phyloP scores from a whole-genome alignment of 2,329 filamentous ascomycete genomes.

The Xylaria sp. region DNA sequence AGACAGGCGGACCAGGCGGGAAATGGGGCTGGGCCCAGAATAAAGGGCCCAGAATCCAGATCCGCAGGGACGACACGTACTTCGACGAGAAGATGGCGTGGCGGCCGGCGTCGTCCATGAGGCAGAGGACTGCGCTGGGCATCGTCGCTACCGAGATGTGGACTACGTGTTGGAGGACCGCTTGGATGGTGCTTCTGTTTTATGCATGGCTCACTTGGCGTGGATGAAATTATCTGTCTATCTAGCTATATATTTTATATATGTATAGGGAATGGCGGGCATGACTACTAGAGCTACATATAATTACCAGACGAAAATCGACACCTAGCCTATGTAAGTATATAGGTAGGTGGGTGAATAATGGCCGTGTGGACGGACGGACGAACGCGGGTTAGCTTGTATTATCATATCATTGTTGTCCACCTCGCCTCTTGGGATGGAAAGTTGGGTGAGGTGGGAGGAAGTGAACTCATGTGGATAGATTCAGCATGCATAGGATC shows the following conservation, averaged over 20 bases:
- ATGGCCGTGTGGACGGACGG: neutral
- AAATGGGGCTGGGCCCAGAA: constrained; percentile 60
- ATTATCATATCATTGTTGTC: neutral
- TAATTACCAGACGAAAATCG: neutral
- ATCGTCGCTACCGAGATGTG: constrained; percentile 70
- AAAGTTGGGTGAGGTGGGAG: neutral
- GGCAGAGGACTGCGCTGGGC: constrained; percentile 53
- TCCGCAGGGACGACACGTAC: constrained; percentile 60
- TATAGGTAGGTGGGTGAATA: neutral
- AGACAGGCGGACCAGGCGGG: constrained; percentile 38
- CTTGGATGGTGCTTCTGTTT: constrained; percentile 70
- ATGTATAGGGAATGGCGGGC: neutral
- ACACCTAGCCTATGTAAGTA: neutral
- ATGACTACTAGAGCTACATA: neutral
- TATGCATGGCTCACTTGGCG: constrained; percentile 75
- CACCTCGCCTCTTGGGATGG: neutral
- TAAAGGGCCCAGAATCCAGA: constrained; percentile 63
- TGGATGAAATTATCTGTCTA: constrained; percentile 57
- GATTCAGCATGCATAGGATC: constrained; percentile 4
- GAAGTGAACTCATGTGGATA: neutral
- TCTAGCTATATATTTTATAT: neutral
- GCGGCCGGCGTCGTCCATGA: constrained; percentile 42
- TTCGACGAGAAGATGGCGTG: constrained; percentile 54
- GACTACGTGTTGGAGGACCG: constrained; percentile 70
- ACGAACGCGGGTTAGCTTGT: neutral